These are phyloP conservation scores for Claviceps sp. DNA, from an alignment of 2,329 filamentous ascomycete genomes.

Conservation along the genomic window DNA sequence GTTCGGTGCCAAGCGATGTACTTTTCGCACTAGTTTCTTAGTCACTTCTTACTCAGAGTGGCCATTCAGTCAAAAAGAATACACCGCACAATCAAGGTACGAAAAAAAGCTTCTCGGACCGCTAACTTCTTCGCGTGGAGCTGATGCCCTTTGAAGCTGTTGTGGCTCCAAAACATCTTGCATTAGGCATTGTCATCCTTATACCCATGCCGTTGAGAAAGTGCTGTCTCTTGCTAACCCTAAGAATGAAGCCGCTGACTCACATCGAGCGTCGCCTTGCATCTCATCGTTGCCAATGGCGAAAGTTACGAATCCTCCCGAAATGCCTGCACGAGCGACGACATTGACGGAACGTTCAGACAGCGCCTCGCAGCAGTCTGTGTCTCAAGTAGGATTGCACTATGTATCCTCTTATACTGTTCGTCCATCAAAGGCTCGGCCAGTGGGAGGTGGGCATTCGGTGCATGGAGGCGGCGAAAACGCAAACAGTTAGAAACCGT, in stretches of 20 bases:
- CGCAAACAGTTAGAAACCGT: conserved; percentile 1
- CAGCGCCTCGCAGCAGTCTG: conserved; percentile 9
- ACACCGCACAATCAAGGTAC: not conserved
- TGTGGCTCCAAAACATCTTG: not conserved
- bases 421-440: conserved; percentile 14
- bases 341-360: conserved; percentile 11
- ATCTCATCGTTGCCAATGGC: not conserved
- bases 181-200: not conserved
- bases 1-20: not conserved
- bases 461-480: conserved; percentile 3
- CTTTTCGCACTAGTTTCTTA: not conserved
- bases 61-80: not conserved
- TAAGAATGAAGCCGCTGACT: not conserved
- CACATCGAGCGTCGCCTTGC: not conserved
- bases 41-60: not conserved
- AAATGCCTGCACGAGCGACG: conserved; percentile 12
- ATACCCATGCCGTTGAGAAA: not conserved
- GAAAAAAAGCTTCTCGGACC: not conserved
- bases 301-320: conserved; percentile 11
- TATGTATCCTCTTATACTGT: conserved; percentile 9
- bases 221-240: not conserved
- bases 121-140: not conserved
- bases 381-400: not conserved
- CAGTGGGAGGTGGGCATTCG: conserved; percentile 10
- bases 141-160: not conserved